Base-by-base conservation (phyloP, 2,329 filamentous ascomycete genomes). In the Colletotrichum sp. region DNA sequence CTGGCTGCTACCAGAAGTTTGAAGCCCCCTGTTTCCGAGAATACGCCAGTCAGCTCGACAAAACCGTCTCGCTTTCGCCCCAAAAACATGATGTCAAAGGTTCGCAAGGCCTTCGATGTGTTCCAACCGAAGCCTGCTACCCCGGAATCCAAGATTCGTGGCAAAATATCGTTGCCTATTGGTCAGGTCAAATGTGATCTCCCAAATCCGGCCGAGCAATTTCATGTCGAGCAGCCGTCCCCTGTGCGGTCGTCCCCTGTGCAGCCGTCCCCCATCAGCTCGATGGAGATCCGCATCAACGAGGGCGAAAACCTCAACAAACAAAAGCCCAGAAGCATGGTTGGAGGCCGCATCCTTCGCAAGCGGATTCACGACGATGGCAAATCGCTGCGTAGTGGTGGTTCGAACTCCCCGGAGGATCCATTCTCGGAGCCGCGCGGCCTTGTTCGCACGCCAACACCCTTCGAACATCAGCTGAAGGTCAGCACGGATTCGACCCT, bases 281-380 rank as follows among this genome's bases (percentile, higher is more conserved):
- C 80, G 2, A 79, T 79, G 11, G 78, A 82, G 67, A 80, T 83
- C 24, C 78, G 81, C 6, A 65, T 80, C 24, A 83, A 85, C 54
- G 83, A 85, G 72, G 80, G 79, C 2, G 66, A 77, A 13, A 84
- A 84, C 51, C 75, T 84, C 57, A 78, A 80, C 69, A 81, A 79
- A 66, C 78, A 78, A 29, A 85, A 85, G 69, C 80, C 82, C 7
- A 82, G 81, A 62, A 76, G 76, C n/a, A 78, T 82, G 24, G 75
- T 81, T 15, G 81, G 80, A 15, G 82, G 81, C 5, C 73, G 77
- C 3, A 77, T 81, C 36, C 70, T 66, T 24, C 77, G 80, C 65
- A 83, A 83, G 47, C 78, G 80, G 11, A 70, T 80, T 9, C 76
- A 79, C 18, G 78, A 77, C 43, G 78, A 82, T 64, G 79, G 78